These are phyloP conservation scores for Pseudoperonospora humuli DNA, from an alignment of 352 stramenopile genomes.

Conservation along the genomic window DNA sequence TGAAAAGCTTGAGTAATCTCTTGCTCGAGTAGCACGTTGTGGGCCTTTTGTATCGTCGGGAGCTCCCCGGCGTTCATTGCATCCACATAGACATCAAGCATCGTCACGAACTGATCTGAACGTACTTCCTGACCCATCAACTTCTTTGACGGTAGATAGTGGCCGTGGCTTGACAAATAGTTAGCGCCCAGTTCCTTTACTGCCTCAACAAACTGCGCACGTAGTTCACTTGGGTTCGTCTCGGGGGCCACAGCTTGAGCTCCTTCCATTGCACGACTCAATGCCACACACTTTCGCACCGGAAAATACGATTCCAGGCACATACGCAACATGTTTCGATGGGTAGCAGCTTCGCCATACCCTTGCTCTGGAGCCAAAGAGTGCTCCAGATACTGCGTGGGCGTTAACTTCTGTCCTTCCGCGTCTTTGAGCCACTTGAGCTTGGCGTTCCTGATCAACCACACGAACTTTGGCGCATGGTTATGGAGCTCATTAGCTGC, in stretches of 20 bases:
- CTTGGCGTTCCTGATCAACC: slow-evolving; percentile 55
- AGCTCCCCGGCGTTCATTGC: slow-evolving; percentile 33
- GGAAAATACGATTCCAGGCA: slow-evolving; percentile 48
- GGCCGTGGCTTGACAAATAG: slow-evolving; percentile 32
- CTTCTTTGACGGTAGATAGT: slow-evolving; percentile 33
- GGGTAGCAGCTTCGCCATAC: slow-evolving; percentile 43
- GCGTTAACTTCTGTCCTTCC: slow-evolving; percentile 37
- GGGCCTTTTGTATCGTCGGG: slow-evolving; percentile 39
- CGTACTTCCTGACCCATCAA: slow-evolving; percentile 33
- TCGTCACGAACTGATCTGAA: slow-evolving; percentile 29
- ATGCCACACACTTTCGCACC: slow-evolving; percentile 26
- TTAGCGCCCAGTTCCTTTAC: slow-evolving; percentile 39
- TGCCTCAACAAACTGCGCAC: slow-evolving; percentile 45
- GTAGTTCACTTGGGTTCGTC: slow-evolving; percentile 27
- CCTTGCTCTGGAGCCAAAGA: slow-evolving; percentile 37
- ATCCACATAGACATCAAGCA: slow-evolving; percentile 37
- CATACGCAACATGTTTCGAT: slow-evolving; percentile 52
- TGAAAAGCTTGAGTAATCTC: slow-evolving; percentile 28
- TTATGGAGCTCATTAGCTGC: slow-evolving; percentile 33
- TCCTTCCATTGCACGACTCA: slow-evolving; percentile 47
- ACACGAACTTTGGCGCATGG: slow-evolving; percentile 56
- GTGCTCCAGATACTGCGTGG: slow-evolving; percentile 45
- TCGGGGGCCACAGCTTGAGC: slow-evolving; percentile 6
- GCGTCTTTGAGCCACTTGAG: slow-evolving; percentile 52
- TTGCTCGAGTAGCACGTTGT: slow-evolving; percentile 33